A percentile compares a stretch with the other conserved stretches of the same genome.
These are phyloP conservation scores for Diddensiella transvaalensis DNA, from an alignment of 805 yeast genomes.

Conservation along the genomic window DNA sequence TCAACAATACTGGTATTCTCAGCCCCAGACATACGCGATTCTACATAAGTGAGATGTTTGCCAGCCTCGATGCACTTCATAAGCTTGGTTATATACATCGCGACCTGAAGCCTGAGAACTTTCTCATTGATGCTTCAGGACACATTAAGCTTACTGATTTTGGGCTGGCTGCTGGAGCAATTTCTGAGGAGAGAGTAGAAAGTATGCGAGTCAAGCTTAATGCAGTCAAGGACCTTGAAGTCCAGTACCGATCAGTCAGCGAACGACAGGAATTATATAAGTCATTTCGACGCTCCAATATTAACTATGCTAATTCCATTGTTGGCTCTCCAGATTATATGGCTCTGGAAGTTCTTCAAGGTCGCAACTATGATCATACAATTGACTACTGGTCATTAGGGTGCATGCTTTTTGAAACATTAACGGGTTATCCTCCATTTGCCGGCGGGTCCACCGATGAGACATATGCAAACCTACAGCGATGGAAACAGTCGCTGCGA, in stretches of 20 bases:
- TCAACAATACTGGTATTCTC: conserved; percentile 88
- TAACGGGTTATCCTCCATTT: conserved; percentile 96
- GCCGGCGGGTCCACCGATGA: conserved; percentile 92
- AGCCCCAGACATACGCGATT: conserved; percentile 95
- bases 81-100: conserved; percentile 95
- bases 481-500: conserved; percentile 84
- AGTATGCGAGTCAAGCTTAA: conserved; percentile 69
- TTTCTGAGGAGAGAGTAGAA: conserved; percentile 88
- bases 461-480: conserved; percentile 86
- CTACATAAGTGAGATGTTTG: conserved; percentile 94
- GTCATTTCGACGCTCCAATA: conserved; percentile 64
- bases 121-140: conserved; percentile 82
- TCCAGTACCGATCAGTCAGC: conserved; percentile 66
- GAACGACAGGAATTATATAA: conserved; percentile 88
- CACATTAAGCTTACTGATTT: conserved; percentile 94
- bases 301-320: conserved; percentile 87
- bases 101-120: conserved; percentile 94
- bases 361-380: conserved; percentile 88
- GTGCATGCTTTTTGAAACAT: conserved; percentile 92
- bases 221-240: conserved; percentile 71
- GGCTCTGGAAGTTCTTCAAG: conserved; percentile 97
- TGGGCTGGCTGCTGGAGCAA: conserved; percentile 95
- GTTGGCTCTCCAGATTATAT: conserved; percentile 99
- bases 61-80: conserved; percentile 89
- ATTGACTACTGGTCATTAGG: conserved; percentile 99